Evolutionary conservation across 164 flowering plant genomes (phyloP).

Genomic region (Brasenia schreberi): DNA sequence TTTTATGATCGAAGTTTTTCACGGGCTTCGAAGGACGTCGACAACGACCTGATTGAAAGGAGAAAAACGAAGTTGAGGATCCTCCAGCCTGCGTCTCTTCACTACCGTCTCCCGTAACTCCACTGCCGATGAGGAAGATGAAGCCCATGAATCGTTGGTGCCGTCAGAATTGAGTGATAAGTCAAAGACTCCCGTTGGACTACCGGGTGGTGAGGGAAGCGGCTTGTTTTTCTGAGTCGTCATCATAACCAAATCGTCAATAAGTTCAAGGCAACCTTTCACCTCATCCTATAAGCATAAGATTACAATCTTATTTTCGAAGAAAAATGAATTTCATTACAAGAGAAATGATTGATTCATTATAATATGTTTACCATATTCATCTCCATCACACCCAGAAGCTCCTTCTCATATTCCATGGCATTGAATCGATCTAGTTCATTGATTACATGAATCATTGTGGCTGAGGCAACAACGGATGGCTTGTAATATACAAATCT

Average conservation of each 20-base stretch:
- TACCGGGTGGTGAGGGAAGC: slow-evolving; percentile 19
- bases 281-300: slow-evolving; percentile 34
- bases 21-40: neutral
- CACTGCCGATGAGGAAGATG: slow-evolving; percentile 41
- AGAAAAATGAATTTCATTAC: neutral
- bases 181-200: slow-evolving; percentile 63
- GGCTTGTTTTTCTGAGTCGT: slow-evolving; percentile 29
- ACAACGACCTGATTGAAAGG: neutral
- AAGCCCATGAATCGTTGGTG: slow-evolving; percentile 49
- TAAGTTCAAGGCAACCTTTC: slow-evolving; percentile 41
- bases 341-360: neutral
- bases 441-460: slow-evolving; percentile 51
- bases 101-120: slow-evolving; percentile 30
- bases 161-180: slow-evolving; percentile 61
- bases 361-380: slow-evolving; percentile 28
- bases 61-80: neutral
- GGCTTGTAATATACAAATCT: slow-evolving; percentile 28
- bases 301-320: neutral
- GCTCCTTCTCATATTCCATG: slow-evolving; percentile 40
- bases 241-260: slow-evolving; percentile 19
- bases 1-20: too few relatives aligned
- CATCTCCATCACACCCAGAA: slow-evolving; percentile 43
- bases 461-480: slow-evolving; percentile 60
- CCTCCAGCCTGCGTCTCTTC: neutral
- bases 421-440: slow-evolving; percentile 40